Conservation (phyloP, 371 early-diverging fungal species). For the Cladochytrium tenue region DNA sequence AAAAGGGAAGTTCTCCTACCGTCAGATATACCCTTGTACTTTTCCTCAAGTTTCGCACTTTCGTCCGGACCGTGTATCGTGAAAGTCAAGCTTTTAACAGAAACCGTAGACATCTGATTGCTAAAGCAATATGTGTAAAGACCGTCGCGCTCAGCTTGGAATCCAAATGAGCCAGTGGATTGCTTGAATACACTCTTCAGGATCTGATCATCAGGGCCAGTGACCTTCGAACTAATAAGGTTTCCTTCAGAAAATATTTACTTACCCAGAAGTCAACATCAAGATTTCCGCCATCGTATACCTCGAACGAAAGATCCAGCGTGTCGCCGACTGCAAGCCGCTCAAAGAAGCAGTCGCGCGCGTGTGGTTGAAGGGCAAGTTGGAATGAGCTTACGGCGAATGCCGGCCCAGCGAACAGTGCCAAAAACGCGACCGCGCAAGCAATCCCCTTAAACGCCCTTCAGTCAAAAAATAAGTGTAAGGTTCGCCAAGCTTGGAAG, state of each 20-base stretch:
- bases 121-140: slow-evolving; percentile 74
- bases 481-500: too few species aligned
- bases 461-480: too few species aligned
- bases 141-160: slow-evolving; percentile 59
- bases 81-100: slow-evolving; percentile 31
- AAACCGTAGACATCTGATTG: slow-evolving; percentile 41
- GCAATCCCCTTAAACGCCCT: too few species aligned
- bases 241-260: background rate
- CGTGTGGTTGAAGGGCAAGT: background rate
- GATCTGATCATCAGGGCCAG: slow-evolving; percentile 49
- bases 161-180: slow-evolving; percentile 53
- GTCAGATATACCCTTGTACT: slow-evolving; percentile 12
- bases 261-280: slow-evolving; percentile 76
- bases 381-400: too few species aligned
- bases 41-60: slow-evolving; percentile 25
- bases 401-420: too few species aligned
- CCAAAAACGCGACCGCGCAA: too few species aligned
- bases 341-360: slow-evolving; percentile 35
- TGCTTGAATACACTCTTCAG: slow-evolving; percentile 50
- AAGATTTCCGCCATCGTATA: slow-evolving; percentile 68
- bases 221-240: slow-evolving; percentile 43
- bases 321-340: slow-evolving; percentile 58
- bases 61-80: slow-evolving; percentile 37
- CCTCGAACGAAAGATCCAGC: slow-evolving; percentile 69
- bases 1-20: background rate